Evolutionary conservation across 192 early-diverging fungal genomes (phyloP), one percentile per base, ranked within the genome.

Genomic region (Podila clonocystis): DNA sequence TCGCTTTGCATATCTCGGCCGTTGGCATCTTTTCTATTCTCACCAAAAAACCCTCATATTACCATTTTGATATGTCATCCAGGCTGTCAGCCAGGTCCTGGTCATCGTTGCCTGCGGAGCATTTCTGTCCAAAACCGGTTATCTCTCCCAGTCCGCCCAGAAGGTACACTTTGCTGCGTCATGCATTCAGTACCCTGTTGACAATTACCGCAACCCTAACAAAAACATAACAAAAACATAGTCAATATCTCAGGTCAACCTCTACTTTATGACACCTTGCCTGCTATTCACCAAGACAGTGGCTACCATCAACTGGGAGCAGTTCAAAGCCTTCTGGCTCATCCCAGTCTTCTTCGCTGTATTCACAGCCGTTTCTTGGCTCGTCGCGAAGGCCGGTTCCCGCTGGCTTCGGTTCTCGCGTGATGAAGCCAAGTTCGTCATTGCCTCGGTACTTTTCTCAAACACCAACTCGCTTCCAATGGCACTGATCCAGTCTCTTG

Each of bases 391-490:
- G 24, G 4, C 82, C 11, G 73, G 74, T 15, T 73, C 82, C 5
- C 71, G 83, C 38, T 11, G 84, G 15, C 49, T 84, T 4, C 60
- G 78, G n/a, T 80, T 92, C 34, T 68, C 80, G n/a, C 22, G 59
- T 9, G 86, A 85, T 20, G 89, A 91, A 61, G 85, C 82, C 15
- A 89, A 90, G 22, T 85, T 92, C 68, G 88, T 91, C 50, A 85
- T 82, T 5, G 90, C 91, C 0, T 86, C 87, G 3, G 86, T 89
- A 22, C 84, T 94, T 59, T 94, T 94, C 50, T 84, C 84, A 67
- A 94, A 94, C 80, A 91, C 93, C 28, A 94, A 94, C 64, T 91
- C 90, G 9, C 82, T 92, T 12, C 93, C 93, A 0, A 89, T 94
- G 65, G 91, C 93, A 3, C 79, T 91, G 28, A 85, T 94, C 72